These are phyloP conservation scores for Aureobasidium pullulans DNA, from an alignment of 2,329 filamentous ascomycete genomes.

Conservation along the genomic window DNA sequence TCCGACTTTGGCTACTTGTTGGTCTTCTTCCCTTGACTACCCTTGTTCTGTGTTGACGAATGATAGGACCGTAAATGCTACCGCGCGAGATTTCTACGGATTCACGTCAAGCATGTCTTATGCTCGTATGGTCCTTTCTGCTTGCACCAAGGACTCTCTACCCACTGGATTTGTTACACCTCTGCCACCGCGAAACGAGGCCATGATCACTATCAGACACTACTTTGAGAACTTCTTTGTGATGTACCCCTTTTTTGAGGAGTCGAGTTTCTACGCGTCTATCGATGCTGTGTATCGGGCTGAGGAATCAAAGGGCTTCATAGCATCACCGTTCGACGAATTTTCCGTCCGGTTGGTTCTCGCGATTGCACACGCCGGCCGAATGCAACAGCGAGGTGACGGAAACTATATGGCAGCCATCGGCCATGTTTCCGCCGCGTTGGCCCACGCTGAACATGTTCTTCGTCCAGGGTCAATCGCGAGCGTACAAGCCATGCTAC, in stretches of 20 bases:
- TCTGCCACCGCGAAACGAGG: conserved; percentile 64
- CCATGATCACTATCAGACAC: conserved; percentile 65
- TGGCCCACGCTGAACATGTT: conserved; percentile 73
- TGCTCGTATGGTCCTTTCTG: conserved; percentile 78
- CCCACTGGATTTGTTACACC: conserved; percentile 52
- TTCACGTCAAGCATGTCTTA: conserved; percentile 87
- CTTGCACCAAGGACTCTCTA: conserved; percentile 65
- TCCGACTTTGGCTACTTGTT: conserved; percentile 90
- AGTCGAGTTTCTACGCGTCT: conserved; percentile 67
- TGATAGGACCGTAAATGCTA: conserved; percentile 80
- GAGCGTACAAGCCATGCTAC: conserved; percentile 78
- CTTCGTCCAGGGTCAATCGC: conserved; percentile 75
- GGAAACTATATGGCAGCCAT: conserved; percentile 56
- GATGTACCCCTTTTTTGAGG: conserved; percentile 74
- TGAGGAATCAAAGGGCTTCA: neutral
- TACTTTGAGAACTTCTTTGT: conserved; percentile 78
- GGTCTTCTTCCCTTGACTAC: conserved; percentile 26
- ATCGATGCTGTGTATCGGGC: conserved; percentile 67
- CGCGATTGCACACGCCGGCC: conserved; percentile 68
- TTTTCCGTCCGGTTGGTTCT: conserved; percentile 88
- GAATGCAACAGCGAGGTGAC: conserved; percentile 60
- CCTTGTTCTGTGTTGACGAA: conserved; percentile 12
- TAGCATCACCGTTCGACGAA: conserved; percentile 52
- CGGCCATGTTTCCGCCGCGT: conserved; percentile 55
- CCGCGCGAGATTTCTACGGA: conserved; percentile 85